Base-by-base conservation (phyloP, 2,329 filamentous ascomycete genomes). In the Colletotrichum higginsianum region DNA sequence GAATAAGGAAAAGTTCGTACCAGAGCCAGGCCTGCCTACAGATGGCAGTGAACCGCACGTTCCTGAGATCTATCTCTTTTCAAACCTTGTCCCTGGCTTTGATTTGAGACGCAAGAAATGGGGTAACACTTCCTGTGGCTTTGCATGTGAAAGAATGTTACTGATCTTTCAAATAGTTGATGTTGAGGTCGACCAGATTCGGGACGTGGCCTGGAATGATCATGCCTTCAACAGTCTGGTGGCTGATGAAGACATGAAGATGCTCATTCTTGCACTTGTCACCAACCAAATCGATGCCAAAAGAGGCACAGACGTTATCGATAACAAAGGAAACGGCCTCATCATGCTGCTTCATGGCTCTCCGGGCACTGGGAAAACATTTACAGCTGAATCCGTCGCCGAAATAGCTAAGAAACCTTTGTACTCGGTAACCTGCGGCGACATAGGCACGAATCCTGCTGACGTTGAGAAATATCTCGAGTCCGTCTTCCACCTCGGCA, bases 301-400 rank as follows among this genome's bases (percentile, higher is more conserved):
- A 64, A 38, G 55, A 4, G 77, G 9, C 58, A 74, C 16, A 65
- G 74, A 15, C 55, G 55, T 84, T 0, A 80, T 83, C 35, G 71
- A 68, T 3, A 78, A 77, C 4, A 82, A 82, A 56, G 80, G 79
- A 2, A 80, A 78, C 7, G 80, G 80, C 0, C 74, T 82, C 0
- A 78, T 82, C 18, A 75, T 81, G 9, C 66, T 83, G 1, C 75
- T 83, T 0, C 80, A 82, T 52, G 81, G 75, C 1, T 80, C 80
- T 0, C 21, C 49, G 26, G 81, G 81, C 2, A 80, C 79, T 0
- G 81, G 81, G 11, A 82, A 82, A 72, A 82, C 81, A 1, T 63
- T 82, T 30, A 82, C 81, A 1, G 81, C 81, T 0, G 79, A 81
- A 64, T 78, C 42, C 21, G 78, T 83, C 0, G 82, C 82, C 0